Conservation (phyloP, 345 rosid genomes). For the Reutealis trisperma region DNA sequence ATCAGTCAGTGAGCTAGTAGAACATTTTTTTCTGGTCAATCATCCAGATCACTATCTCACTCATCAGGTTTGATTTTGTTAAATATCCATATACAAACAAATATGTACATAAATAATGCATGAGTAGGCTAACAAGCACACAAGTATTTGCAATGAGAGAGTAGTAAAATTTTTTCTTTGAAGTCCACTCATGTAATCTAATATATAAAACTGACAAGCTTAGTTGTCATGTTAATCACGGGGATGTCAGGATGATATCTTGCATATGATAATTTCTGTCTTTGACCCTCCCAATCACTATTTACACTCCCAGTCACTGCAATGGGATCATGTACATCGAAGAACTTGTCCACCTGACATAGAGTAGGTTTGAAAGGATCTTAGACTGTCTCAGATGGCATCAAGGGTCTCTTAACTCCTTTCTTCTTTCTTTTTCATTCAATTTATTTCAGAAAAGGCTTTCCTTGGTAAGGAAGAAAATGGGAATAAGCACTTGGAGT, state of each 20-base stretch:
- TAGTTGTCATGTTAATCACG: background rate
- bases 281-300: too few species aligned
- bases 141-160: background rate
- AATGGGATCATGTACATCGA: background rate
- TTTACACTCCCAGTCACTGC: too few species aligned
- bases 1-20: conserved; percentile 78
- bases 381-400: background rate
- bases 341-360: too few species aligned
- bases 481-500: background rate
- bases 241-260: background rate
- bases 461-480: background rate
- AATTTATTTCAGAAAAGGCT: too few species aligned
- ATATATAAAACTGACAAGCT: background rate
- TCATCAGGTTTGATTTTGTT: conserved; percentile 49
- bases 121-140: background rate
- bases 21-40: conserved; percentile 82
- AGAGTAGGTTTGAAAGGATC: too few species aligned
- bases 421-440: background rate
- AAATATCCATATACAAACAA: background rate
- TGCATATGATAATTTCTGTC: background rate
- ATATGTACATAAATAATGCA: background rate
- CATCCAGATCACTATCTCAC: conserved; percentile 79
- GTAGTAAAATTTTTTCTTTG: too few species aligned
- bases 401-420: background rate
- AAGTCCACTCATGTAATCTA: background rate